Evolutionary conservation across 176 grass and related monocot species (phyloP), one percentile per base, ranked within the genome.

Genomic region (Hordeum vulgare): DNA sequence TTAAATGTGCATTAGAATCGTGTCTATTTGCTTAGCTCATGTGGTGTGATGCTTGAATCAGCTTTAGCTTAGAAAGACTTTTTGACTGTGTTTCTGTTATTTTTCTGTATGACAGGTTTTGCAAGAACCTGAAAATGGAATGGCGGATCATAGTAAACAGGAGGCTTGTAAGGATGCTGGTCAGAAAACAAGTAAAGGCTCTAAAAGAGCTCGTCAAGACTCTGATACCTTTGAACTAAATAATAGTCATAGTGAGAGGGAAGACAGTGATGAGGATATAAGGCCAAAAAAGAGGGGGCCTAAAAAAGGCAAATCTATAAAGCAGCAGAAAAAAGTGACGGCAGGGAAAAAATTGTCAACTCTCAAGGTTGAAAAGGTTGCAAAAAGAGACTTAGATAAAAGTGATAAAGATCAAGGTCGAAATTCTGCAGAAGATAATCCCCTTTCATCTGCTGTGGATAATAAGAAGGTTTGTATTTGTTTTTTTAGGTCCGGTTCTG

Each of bases 361-460:
- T 88, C 75, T 84, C 31, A 97, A 89, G 80, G 75, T 74, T 74
- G 89, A 84, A 91, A 95, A 93, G 31, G 36, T 67, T 27, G 56
- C 67, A 61, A 90, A 93, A 58, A 75, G 61, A 81, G 74, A 86
- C 69, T 28, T 37, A 11, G 66, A 72, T 72, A 72, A 72, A 72
- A 72, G 69, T 47, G 15, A 25, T 72, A 72, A 72, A 72, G 44
- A 27, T 8, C 42, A 72, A 72, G 69, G 40, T 72, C 24, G 24
- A 47, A 47, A 47, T 37, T 90, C 85, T 42, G 70, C 67, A 74
- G 86, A 81, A 59, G 88, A 86, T 78, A 82, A 75, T 61, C 83
- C 87, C 21, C 80, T 77, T 84, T 94, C 93, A 81, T 95, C 91
- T 58, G 84, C 73, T 75, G 85, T 95, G 79, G 89, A 94, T 80